Base-by-base conservation (phyloP, 768 basidiomycete species). In the Scleroderma citrinum region DNA sequence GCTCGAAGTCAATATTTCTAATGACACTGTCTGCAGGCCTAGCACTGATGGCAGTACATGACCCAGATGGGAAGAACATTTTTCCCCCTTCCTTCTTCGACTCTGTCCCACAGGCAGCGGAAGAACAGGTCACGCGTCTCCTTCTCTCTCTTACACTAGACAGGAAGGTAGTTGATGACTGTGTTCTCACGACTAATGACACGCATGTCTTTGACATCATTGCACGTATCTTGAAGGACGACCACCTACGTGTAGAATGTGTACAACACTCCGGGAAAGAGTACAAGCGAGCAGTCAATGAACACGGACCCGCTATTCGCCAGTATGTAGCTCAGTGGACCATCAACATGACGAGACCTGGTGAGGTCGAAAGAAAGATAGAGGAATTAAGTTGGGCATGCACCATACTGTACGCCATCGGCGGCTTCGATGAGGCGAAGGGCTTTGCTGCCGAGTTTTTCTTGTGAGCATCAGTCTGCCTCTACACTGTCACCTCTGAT, bases 311-410 rank as follows among this genome's bases (percentile, higher is more conserved):
- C 1, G 14, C 19, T 0, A 12, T 66, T 16, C 47, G 17, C 44
- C 50, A 49, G 16, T 24, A 66, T 40, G 72, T 66, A 14, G 62
- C 62, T 8, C 55, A 69, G 37, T 82, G 80, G 80, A 70, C 61
- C 3, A 38, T 74, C 19, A 65, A 77, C 48, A 49, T 63, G 36
- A 49, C 52, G 32, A 51, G 68, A 46, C 55, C 70, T 34, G 55
- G 66, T 29, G 69, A 73, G 53, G 55, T 81, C 6, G 69, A 72
- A n/a, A 61, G 68, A 16, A 87, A 84, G 61, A 69, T 82, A 21
- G 81, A 82, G 53, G 85, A 89, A 55, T 54, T 89, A 4, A 58
- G 68, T 5, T 88, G 83, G 80, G 63, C 75, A 16, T 73, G 69
- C 38, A 66, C 67, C 0, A 48, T 84, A n/a, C 54, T 82, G 19